phyloP scores from a whole-genome alignment of 2,329 filamentous ascomycete species.

The Monilinia aucupariae region DNA sequence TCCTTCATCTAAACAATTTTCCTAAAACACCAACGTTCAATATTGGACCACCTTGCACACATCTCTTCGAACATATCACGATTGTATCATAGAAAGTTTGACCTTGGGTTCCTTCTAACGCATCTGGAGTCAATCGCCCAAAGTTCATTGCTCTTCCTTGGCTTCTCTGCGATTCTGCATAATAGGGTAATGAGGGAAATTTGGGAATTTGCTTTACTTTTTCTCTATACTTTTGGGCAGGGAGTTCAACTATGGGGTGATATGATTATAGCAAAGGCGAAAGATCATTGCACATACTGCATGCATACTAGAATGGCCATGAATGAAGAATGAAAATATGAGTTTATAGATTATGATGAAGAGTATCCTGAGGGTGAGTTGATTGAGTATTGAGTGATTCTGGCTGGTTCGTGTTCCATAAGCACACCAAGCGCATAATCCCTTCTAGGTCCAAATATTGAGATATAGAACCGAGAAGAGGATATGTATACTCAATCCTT shows the following conservation, averaged over 20 bases:
- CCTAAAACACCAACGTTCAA: not conserved
- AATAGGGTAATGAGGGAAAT: constrained; percentile 16
- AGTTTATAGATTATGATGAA: constrained; percentile 13
- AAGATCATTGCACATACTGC: constrained; percentile 11
- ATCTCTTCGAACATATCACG: constrained; percentile 11
- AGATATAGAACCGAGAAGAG: not conserved
- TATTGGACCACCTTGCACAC: constrained; percentile 4
- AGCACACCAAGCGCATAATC: not conserved
- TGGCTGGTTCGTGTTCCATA: not conserved
- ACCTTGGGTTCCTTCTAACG: constrained; percentile 2
- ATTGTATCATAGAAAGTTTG: constrained; percentile 17
- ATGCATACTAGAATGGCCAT: constrained; percentile 16
- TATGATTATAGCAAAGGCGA: constrained; percentile 6
- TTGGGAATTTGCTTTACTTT: constrained; percentile 1
- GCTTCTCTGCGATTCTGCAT: constrained; percentile 16
- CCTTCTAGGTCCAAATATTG: not conserved
- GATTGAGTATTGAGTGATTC: not conserved
- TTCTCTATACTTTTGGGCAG: not conserved
- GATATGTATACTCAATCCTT: not conserved
- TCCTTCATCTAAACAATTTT: not conserved
- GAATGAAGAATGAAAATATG: constrained; percentile 13
- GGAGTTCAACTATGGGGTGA: constrained; percentile 10
- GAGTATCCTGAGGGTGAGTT: not conserved
- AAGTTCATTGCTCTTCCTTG: constrained; percentile 8
- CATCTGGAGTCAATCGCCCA: constrained; percentile 3